Conservation (phyloP, 495 filamentous ascomycete genomes). For the Jackrogersella minutella region DNA sequence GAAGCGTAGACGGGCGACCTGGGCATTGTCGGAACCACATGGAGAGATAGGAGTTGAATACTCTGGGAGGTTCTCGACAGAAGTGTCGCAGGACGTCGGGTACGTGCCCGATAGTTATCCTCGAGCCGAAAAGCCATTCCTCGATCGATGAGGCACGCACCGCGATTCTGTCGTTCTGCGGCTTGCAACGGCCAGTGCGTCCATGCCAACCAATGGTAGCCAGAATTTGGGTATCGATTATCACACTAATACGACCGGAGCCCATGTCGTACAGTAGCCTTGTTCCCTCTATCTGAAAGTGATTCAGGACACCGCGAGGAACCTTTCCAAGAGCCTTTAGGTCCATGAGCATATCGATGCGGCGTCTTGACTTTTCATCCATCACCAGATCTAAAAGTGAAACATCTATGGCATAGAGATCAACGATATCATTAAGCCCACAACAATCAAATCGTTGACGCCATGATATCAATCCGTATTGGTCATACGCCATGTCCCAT, state of each 20-base stretch:
- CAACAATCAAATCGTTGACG: neutral
- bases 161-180: neutral
- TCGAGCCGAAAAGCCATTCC: slow-evolving; percentile 5
- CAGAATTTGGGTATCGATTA: neutral
- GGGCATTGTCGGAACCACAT: too few relatives aligned
- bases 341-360: neutral
- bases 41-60: neutral
- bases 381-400: too few relatives aligned
- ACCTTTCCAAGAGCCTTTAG: neutral
- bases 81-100: neutral
- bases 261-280: neutral
- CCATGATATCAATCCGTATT: too few relatives aligned
- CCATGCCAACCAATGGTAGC: too few relatives aligned
- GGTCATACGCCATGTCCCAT: too few relatives aligned
- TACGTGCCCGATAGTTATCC: neutral
- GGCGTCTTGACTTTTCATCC: neutral
- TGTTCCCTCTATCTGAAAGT: neutral
- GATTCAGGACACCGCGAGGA: neutral
- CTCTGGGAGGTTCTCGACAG: neutral
- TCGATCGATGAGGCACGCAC: neutral
- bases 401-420: too few relatives aligned
- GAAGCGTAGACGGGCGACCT: too few relatives aligned
- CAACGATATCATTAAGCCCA: neutral
- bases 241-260: neutral
- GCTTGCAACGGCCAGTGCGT: too few relatives aligned